Evolutionary conservation across 257 asterid genomes (phyloP), one percentile per base, ranked within the genome.

Genomic region (Perilla frutescens): DNA sequence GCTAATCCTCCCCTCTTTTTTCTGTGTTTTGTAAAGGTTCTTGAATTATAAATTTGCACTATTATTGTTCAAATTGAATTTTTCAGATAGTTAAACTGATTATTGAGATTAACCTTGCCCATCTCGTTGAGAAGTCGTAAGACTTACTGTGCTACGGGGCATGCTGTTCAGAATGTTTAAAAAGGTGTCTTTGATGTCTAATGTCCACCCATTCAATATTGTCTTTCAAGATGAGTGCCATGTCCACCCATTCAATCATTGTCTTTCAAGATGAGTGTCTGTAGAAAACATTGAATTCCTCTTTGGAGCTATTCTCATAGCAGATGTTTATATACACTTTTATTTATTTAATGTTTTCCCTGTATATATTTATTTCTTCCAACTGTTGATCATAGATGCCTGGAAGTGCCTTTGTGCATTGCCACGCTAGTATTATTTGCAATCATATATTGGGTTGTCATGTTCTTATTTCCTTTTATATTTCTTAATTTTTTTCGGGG

Each of bases 11-110:
- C 64, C 41, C 44, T 47, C 50, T 45, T 34, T 68, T 66, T 70
- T 40, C 47, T 53, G 69, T 68, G 26, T 76, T 60, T 69, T 76
- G 8, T 72, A 65, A 71, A 68, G 65, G 45, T 55, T 29, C 48
- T 69, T 32, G 66, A 58, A 10, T 57, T 73, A 20, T 75, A 29
- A 39, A 43, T 54, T 57, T 49, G 45, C 70, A 65, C 54, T 73
- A 51, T 55, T 51, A 41, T 44, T 32, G 15, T 73, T 44, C 36
- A 20, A 29, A 55, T 14, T 45, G 4, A 59, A 11, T 47, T 49
- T 11, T 72, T 8, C 14, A 72, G 58, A 73, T 61, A 20, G 48
- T 73, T 34, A n/a, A 29, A 66, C 72, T 64, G 56, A 65, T 64
- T 70, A 37, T 64, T 74, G 14, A 39, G 55, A 53, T 62, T 43